These are phyloP conservation scores for Penicillium sp. DNA, from an alignment of 2,329 filamentous ascomycete species.

Conservation along the genomic window DNA sequence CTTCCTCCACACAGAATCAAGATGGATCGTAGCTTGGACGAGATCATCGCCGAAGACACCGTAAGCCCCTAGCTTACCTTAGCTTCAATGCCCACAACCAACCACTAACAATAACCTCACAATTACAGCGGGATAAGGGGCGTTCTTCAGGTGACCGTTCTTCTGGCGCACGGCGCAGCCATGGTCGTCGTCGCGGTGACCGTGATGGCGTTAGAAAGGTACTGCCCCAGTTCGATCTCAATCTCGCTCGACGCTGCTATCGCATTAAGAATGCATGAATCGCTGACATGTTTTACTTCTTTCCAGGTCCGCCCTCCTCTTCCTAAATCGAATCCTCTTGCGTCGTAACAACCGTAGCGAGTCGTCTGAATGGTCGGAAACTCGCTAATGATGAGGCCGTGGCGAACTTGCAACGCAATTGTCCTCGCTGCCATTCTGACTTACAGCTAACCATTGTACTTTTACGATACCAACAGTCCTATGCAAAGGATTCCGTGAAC, in stretches of 20 bases:
- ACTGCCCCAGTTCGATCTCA: constrained; percentile 8
- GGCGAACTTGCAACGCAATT: constrained; percentile 31
- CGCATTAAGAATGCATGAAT: constrained; percentile 5
- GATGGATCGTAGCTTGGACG: constrained; percentile 63
- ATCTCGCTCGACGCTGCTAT: background rate
- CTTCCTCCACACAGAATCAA: constrained; percentile 15
- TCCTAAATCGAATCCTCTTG: constrained; percentile 34
- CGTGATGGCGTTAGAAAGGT: constrained; percentile 92
- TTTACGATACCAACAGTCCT: constrained; percentile 40
- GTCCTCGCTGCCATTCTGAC: constrained; percentile 36
- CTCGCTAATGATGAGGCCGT: constrained; percentile 23
- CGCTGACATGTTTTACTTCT: constrained; percentile 10
- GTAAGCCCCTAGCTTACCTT: constrained; percentile 36
- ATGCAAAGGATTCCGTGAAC: constrained; percentile 44
- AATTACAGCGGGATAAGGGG: constrained; percentile 23
- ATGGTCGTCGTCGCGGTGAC: constrained; percentile 66
- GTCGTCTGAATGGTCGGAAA: constrained; percentile 24
- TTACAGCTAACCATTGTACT: constrained; percentile 43
- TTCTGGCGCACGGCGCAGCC: constrained; percentile 36
- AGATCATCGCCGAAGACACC: constrained; percentile 59
- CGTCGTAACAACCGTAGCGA: constrained; percentile 32
- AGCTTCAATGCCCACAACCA: constrained; percentile 3
- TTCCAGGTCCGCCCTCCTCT: constrained; percentile 45
- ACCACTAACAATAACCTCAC: constrained; percentile 14
- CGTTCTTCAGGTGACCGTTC: constrained; percentile 16